phyloP scores from a whole-genome alignment of 768 basidiomycete genomes.

The Xerocomus potaroensis region DNA sequence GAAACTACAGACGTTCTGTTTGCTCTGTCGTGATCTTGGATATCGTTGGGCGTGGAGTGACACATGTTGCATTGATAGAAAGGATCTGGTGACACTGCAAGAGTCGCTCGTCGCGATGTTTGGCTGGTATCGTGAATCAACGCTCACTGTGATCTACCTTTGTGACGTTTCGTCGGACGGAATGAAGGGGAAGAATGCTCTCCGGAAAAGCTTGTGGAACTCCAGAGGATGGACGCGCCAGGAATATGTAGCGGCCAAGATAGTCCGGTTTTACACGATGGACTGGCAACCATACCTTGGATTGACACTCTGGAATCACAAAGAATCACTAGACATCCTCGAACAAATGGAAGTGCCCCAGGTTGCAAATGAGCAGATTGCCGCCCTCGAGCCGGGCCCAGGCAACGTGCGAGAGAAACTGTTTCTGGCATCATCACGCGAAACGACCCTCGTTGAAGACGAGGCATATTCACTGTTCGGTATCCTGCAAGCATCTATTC shows the following conservation, averaged over 20 bases:
- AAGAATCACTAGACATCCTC: not conserved
- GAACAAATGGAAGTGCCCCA: not conserved
- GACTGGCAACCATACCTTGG: slow-evolving; percentile 1
- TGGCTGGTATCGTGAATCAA: too few species aligned
- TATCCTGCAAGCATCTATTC: not conserved
- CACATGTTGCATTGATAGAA: too few species aligned
- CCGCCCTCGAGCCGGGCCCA: not conserved
- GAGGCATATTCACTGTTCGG: not conserved
- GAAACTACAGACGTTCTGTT: too few species aligned
- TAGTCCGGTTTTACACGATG: not conserved
- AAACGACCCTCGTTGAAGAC: not conserved
- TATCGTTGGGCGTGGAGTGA: too few species aligned
- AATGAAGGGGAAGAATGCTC: too few species aligned
- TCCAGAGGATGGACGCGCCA: slow-evolving; percentile 12
- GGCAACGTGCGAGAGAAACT: slow-evolving; percentile 1
- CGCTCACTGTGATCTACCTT: too few species aligned
- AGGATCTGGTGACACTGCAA: too few species aligned
- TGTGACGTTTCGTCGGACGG: too few species aligned
- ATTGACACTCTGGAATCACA: not conserved
- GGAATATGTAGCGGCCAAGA: slow-evolving; percentile 2
- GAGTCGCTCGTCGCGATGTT: too few species aligned
- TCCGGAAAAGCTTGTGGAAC: slow-evolving; percentile 4
- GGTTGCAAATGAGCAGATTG: not conserved
- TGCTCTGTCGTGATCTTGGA: too few species aligned
- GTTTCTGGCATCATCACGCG: not conserved